Evolutionary conservation across 176 grass and related monocot genomes (phyloP).

Genomic region (Elymus sibiricus): DNA sequence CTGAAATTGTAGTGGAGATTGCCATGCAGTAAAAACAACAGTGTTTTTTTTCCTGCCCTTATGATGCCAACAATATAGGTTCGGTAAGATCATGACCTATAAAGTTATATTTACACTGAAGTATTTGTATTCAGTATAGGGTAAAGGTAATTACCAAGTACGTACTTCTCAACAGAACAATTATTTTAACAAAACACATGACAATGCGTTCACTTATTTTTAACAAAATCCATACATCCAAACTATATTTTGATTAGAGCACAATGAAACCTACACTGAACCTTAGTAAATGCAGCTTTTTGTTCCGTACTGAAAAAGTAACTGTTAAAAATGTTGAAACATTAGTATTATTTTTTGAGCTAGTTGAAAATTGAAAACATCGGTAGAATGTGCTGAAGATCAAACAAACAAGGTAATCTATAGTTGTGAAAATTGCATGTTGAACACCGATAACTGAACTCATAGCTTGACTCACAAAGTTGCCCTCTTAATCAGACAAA

Average conservation of each 20-base stretch:
- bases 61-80: background rate
- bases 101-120: background rate
- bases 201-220: background rate
- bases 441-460: background rate
- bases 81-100: background rate
- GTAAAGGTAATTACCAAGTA: background rate
- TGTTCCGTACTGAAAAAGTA: background rate
- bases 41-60: background rate
- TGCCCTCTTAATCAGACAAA: background rate
- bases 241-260: background rate
- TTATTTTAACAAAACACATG: background rate
- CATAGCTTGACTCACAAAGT: constrained; percentile 11
- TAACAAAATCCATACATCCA: background rate
- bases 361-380: background rate
- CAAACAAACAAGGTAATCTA: background rate
- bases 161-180: background rate
- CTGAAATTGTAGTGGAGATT: background rate
- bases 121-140: background rate
- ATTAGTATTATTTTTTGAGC: background rate
- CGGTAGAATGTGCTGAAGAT: background rate
- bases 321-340: background rate
- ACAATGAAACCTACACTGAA: background rate
- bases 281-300: background rate
- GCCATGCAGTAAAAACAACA: constrained; percentile 16
- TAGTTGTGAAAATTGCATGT: background rate